Evolutionary conservation across 2,329 filamentous ascomycete species (phyloP).

Genomic region (Ceratocystis papillata): DNA sequence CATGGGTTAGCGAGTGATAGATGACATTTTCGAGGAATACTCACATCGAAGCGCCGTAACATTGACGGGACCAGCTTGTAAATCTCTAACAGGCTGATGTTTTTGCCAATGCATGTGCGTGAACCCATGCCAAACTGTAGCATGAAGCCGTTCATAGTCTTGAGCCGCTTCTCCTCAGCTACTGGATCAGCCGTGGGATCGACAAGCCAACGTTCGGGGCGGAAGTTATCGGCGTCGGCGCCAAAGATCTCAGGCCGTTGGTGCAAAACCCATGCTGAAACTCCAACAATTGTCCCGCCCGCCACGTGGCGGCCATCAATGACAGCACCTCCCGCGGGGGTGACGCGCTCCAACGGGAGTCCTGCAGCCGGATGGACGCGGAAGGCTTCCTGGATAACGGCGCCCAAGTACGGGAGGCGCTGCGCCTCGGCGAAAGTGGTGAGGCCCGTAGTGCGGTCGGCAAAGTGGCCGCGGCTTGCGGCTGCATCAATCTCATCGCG

Average conservation of each 20-base stretch:
- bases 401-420: conserved; percentile 63
- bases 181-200: conserved; percentile 33
- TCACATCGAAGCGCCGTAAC: conserved; percentile 52
- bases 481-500: conserved; percentile 53
- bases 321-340: conserved; percentile 50
- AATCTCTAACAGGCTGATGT: conserved; percentile 52
- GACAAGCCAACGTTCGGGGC: conserved; percentile 57
- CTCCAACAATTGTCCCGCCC: conserved; percentile 63
- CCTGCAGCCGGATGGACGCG: conserved; percentile 64
- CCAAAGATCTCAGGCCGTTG: conserved; percentile 52
- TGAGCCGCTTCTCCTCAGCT: conserved; percentile 43
- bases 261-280: conserved; percentile 65
- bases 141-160: conserved; percentile 59
- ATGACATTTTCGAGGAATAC: conserved; percentile 24
- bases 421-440: conserved; percentile 62
- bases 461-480: conserved; percentile 41
- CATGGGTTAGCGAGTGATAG: neutral
- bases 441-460: conserved; percentile 44
- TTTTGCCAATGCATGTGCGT: conserved; percentile 60
- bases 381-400: conserved; percentile 67
- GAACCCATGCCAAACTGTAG: conserved; percentile 63
- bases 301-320: conserved; percentile 53
- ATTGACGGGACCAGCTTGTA: conserved; percentile 53
- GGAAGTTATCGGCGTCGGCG: conserved; percentile 51
- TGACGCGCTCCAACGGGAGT: conserved; percentile 61